Evolutionary conservation across 1,139 yeast genomes (phyloP).

Genomic region (Pichia sp.): DNA sequence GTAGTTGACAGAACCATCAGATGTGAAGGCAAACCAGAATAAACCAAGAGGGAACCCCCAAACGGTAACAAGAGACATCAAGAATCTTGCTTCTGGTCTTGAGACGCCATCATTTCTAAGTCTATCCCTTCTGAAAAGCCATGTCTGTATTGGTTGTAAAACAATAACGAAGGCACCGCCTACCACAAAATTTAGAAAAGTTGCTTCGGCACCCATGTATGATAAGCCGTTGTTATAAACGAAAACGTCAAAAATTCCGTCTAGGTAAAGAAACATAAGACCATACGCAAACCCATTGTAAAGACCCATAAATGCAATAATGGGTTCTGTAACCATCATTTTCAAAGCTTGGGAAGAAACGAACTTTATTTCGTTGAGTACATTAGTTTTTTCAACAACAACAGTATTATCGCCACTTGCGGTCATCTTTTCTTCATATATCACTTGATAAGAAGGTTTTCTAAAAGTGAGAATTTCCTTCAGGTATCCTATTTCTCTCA

Average conservation of each 20-base stretch:
- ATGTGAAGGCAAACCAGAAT: slow-evolving; percentile 28
- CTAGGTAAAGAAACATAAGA: slow-evolving; percentile 31
- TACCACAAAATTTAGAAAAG: slow-evolving; percentile 28
- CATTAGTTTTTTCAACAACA: slow-evolving; percentile 19
- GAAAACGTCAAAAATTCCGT: slow-evolving; percentile 28
- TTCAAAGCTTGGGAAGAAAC: slow-evolving; percentile 26
- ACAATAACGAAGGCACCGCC: slow-evolving; percentile 24
- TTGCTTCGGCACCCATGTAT: slow-evolving; percentile 26
- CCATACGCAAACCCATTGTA: slow-evolving; percentile 11
- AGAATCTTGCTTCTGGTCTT: slow-evolving; percentile 36
- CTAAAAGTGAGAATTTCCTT: slow-evolving; percentile 13
- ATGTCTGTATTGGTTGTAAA: slow-evolving; percentile 26
- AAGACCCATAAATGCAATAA: slow-evolving; percentile 21
- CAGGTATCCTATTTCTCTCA: slow-evolving; percentile 21
- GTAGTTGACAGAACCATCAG: slow-evolving; percentile 24
- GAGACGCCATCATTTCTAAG: slow-evolving; percentile 36
- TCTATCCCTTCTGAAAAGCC: slow-evolving; percentile 29
- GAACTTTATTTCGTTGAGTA: slow-evolving; percentile 23
- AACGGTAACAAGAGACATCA: slow-evolving; percentile 25
- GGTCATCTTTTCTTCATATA: slow-evolving; percentile 13
- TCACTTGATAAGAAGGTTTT: slow-evolving; percentile 15
- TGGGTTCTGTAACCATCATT: slow-evolving; percentile 28
- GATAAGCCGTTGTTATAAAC: slow-evolving; percentile 26
- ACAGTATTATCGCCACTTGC: slow-evolving; percentile 19
- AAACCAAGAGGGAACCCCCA: slow-evolving; percentile 30